Conservation (phyloP, 331 rosid species). For the Pyrus hybrid region DNA sequence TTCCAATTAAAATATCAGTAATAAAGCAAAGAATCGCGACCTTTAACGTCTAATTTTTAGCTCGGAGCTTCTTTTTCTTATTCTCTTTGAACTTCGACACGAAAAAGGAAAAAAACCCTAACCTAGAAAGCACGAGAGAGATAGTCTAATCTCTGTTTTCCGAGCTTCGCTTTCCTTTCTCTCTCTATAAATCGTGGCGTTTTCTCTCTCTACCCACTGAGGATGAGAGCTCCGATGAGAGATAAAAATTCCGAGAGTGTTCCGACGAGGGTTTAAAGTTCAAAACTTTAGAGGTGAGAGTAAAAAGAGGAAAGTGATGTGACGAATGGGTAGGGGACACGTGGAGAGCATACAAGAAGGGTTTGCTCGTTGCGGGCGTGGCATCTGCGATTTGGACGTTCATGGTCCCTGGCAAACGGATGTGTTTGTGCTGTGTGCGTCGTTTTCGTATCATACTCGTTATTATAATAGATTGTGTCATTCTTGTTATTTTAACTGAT, state of each 20-base stretch:
- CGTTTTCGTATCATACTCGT: too few species aligned
- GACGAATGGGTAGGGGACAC: conserved; percentile 13
- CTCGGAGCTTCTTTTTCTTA: neutral
- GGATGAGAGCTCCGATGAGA: conserved; percentile 22
- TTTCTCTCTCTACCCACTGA: conserved; percentile 32
- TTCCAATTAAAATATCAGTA: neutral
- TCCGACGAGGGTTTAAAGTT: conserved; percentile 31
- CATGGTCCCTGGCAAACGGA: neutral
- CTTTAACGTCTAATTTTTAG: conserved; percentile 9
- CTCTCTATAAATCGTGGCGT: conserved; percentile 8
- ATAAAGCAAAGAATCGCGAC: neutral
- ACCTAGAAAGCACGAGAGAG: conserved; percentile 4
- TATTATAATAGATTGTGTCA: too few species aligned
- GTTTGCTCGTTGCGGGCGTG: neutral
- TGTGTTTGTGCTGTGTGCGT: too few species aligned
- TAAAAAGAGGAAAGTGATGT: neutral
- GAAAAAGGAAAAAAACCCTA: neutral
- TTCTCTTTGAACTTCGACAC: neutral
- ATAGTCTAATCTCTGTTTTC: neutral
- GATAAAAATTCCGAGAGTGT: conserved; percentile 34
- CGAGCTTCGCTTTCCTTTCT: conserved; percentile 6
- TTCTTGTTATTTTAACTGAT: rapidly evolving
- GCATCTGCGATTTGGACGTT: conserved; percentile 39
- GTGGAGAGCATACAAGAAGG: conserved; percentile 23
- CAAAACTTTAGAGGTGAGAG: neutral